Base-by-base conservation (phyloP, 768 basidiomycete species). In the Fibroporia radiculosa region DNA sequence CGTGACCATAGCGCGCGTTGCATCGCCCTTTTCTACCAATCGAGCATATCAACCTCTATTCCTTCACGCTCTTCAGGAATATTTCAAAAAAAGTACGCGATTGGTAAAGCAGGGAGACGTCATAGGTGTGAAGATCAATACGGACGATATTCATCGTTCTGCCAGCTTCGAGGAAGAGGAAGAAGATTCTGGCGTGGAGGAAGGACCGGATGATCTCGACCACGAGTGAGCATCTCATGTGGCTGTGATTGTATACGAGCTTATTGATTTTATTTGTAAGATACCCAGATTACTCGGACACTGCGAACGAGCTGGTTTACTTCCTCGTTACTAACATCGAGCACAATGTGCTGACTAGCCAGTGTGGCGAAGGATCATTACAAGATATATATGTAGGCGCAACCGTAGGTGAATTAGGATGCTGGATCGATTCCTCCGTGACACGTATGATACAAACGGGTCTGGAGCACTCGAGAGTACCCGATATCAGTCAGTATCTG, bases 381-480 rank as follows among this genome's bases (percentile, higher is more conserved):
- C 62, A 64, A 18, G 78, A 81, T 49, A 59, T 75, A 5, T 75
- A 78, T 51, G 66, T 74, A 19, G 76, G 78, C 13, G 73, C 73
- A 1, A 71, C 73, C 0, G 61, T 73, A 16, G 87, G 85, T 4
- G 79, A 88, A 54, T 59, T 93, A 14, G 95, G 95, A 0, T 93
- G 85, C 56, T 87, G 86, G 75, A 71, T 96, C 16, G 89, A 97
- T 54, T 64, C 80, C 1, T 59, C 69, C 1, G 58, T 72, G 6
- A 95, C 95, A 16, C 78, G 80, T 42, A 77, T 97, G 56, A 62
- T 86, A 6, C 88, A 93, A 61, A 72, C 79, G 0, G 93, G 95
- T 0, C 56, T 88, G 6, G 89, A 91, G 54, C 76, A 84, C 49
- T 69, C 68, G 6, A 69, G 73, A 46, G 70, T 82, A 29, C 84